Percentiles rank a stretch among this genome's conserved stretches.
Evolutionary conservation across 768 basidiomycete species (phyloP).

Genomic region (Panellus pusillus): DNA sequence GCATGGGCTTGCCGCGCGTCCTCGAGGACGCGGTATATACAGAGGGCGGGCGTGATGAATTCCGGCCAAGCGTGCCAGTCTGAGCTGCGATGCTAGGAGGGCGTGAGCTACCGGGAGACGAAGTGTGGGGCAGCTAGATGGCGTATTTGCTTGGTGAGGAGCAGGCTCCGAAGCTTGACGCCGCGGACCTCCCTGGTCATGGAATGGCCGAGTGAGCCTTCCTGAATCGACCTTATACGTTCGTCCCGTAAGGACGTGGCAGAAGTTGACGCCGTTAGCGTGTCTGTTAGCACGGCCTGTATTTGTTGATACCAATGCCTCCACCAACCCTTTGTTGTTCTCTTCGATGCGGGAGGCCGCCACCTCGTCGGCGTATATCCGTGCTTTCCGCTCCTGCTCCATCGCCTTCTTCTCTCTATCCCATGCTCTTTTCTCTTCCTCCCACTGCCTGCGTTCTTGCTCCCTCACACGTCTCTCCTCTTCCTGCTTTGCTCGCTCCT

Average conservation of each 20-base stretch:
- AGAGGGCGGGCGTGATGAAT: slow-evolving; percentile 54
- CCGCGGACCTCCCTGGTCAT: slow-evolving; percentile 41
- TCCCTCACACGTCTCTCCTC: slow-evolving; percentile 47
- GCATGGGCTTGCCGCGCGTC: slow-evolving; percentile 41
- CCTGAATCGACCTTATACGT: slow-evolving; percentile 42
- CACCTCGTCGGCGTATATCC: slow-evolving; percentile 57
- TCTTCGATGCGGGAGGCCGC: slow-evolving; percentile 60
- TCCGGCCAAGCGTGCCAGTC: slow-evolving; percentile 27
- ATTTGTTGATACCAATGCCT: slow-evolving; percentile 29
- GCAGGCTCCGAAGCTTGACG: slow-evolving; percentile 48
- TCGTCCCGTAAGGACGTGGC: slow-evolving; percentile 41
- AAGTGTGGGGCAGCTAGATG: slow-evolving; percentile 33
- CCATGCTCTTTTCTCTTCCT: slow-evolving; percentile 46
- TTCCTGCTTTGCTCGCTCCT: slow-evolving; percentile 40
- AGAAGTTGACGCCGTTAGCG: slow-evolving; percentile 34
- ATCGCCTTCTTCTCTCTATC: slow-evolving; percentile 51
- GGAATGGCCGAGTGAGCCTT: slow-evolving; percentile 37
- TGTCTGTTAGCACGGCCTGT: slow-evolving; percentile 26
- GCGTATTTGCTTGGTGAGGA: slow-evolving; percentile 28
- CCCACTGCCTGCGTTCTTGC: slow-evolving; percentile 42
- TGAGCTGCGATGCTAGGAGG: slow-evolving; percentile 42
- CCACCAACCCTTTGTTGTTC: slow-evolving; percentile 56
- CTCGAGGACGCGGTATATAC: slow-evolving; percentile 56
- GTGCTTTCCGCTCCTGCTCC: slow-evolving; percentile 56
- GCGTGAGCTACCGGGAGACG: slow-evolving; percentile 56